Conservation (phyloP, 352 stramenopile genomes). For the Globisporangium cederbergense region DNA sequence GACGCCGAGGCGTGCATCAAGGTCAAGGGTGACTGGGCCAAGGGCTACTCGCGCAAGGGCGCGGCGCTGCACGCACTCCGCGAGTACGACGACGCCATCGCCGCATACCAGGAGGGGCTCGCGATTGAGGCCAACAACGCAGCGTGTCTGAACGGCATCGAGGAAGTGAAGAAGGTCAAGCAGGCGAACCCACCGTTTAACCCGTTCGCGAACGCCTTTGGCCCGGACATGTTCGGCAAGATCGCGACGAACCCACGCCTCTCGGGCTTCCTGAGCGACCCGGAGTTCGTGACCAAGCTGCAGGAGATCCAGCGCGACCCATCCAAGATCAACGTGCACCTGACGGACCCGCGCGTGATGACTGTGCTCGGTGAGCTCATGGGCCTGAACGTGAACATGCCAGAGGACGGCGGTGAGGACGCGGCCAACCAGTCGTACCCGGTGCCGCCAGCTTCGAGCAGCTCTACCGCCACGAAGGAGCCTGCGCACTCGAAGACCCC, state of each 20-base stretch:
- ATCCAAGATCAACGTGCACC: constrained; percentile 70
- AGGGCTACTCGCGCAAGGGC: constrained; percentile 97
- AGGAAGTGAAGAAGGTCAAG: constrained; percentile 92
- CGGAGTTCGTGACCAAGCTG: constrained; percentile 83
- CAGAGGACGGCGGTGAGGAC: constrained; percentile 53
- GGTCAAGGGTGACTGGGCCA: constrained; percentile 94
- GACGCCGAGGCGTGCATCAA: constrained; percentile 96
- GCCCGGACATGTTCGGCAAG: constrained; percentile 94
- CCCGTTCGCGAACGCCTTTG: constrained; percentile 90
- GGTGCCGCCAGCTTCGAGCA: constrained; percentile 18
- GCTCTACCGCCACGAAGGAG: constrained; percentile 22
- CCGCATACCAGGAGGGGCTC: constrained; percentile 86
- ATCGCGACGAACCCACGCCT: constrained; percentile 89
- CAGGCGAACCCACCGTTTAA: constrained; percentile 60
- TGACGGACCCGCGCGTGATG: constrained; percentile 84
- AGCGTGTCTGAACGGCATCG: constrained; percentile 90
- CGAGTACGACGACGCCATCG: constrained; percentile 81
- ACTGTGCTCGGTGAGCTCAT: constrained; percentile 85
- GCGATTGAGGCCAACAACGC: constrained; percentile 91
- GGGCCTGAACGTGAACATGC: constrained; percentile 78
- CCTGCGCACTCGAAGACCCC: constrained; percentile 28
- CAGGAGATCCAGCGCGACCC: constrained; percentile 77
- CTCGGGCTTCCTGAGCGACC: constrained; percentile 88
- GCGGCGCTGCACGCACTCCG: constrained; percentile 94
- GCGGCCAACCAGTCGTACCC: constrained; percentile 19